Evolutionary conservation across 768 basidiomycete genomes (phyloP).

Genomic region (Serendipita vermifera): DNA sequence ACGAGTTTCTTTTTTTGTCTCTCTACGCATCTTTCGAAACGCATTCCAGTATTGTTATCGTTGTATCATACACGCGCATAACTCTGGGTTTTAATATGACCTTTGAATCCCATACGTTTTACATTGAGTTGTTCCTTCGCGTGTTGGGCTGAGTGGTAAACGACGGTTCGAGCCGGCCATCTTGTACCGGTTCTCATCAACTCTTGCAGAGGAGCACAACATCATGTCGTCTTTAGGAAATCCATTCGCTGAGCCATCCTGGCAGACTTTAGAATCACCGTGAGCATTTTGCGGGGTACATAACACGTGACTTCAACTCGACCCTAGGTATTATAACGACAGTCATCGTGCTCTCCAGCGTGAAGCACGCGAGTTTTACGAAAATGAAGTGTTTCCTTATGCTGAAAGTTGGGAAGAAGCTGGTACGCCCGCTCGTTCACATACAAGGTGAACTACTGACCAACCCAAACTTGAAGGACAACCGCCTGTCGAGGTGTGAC

Average conservation of each 20-base stretch:
- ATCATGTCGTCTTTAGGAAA: no score
- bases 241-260: not conserved
- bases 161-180: no score
- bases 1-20: no score
- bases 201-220: no score
- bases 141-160: no score
- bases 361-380: constrained; percentile 7
- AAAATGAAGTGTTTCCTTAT: constrained; percentile 12
- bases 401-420: constrained; percentile 13
- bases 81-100: no score
- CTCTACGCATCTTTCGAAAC: no score
- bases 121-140: no score
- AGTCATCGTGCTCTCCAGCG: constrained; percentile 4
- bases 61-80: no score
- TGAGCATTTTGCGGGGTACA: not conserved
- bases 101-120: no score
- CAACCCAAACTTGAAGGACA: not conserved
- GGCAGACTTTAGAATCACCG: not conserved
- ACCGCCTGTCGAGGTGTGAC: not conserved
- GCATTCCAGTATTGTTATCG: no score
- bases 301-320: not conserved
- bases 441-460: not conserved
- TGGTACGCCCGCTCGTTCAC: not conserved
- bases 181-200: not conserved
- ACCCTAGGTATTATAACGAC: constrained; percentile 5